Evolutionary conservation across 2,329 filamentous ascomycete species (phyloP), one percentile per base, ranked within the genome.

Genomic region (Parastagonospora nodorum): DNA sequence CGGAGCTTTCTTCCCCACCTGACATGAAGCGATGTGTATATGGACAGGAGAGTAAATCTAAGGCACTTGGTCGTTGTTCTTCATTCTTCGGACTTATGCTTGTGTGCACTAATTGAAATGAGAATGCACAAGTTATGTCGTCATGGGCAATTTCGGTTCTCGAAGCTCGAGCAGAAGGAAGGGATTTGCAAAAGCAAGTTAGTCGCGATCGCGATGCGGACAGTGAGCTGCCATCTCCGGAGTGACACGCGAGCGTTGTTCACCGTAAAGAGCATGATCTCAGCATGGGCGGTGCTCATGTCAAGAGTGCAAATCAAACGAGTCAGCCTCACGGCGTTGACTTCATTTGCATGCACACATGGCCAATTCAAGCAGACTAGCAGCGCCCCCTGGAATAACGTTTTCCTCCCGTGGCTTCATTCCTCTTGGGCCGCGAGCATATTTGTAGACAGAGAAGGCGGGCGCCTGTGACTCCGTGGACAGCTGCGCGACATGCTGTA

Each of bases 141-240:
- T 60, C 58, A 63, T 58, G 47, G 38, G 46, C 51, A 19, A 57
- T 58, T 60, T 48, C 50, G 37, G 51, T 48, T 48, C 42, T 48
- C 30, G 38, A 33, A 41, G 31, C 41, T 47, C 38, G 35, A 48
- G 48, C 48, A 59, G 14, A 53, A 36, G 43, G 43, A 8, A 14
- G 24, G 11, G 40, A 27, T 16, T 27, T 24, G 28, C 29, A 32
- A 15, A 31, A 9, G 2, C 8, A 33, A 15, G 19, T 15, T 42
- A 42, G 41, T 15, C 8, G 41, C 29, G 28, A 42, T 31, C 9
- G 12, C n/a, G 5, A 24, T 24, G 19, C 19, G 19, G 19, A 24
- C 19, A 24, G 19, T 24, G 19, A 24, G 19, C 19, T 24, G 19
- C n/a, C 35, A 37, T 37, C 35, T 37, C 35, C 19, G 37, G 37